A percentile compares a stretch with the other conserved stretches of the same genome.
These are phyloP conservation scores for Peronospora destructor DNA, from an alignment of 352 stramenopile species.

Conservation along the genomic window DNA sequence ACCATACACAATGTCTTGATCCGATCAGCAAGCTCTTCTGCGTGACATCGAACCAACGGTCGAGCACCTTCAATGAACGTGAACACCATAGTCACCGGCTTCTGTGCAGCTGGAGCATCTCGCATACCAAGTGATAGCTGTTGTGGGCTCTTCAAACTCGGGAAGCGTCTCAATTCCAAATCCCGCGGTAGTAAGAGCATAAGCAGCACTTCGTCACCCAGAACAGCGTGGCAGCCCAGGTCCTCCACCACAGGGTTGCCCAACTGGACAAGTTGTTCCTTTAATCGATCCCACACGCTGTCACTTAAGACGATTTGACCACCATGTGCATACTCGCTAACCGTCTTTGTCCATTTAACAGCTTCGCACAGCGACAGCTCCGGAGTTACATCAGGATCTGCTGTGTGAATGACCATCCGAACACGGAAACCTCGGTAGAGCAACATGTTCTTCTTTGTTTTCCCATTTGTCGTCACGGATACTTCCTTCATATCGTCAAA, in stretches of 20 bases:
- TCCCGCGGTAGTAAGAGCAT: slow-evolving; percentile 77
- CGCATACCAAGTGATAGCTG: slow-evolving; percentile 76
- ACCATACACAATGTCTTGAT: slow-evolving; percentile 82
- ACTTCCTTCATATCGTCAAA: slow-evolving; percentile 80
- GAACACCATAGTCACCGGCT: slow-evolving; percentile 84
- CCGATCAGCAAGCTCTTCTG: slow-evolving; percentile 73
- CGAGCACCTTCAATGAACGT: slow-evolving; percentile 85
- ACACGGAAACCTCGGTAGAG: slow-evolving; percentile 82
- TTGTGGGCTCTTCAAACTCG: slow-evolving; percentile 60
- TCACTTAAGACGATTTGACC: slow-evolving; percentile 82
- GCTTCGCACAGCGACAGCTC: slow-evolving; percentile 66
- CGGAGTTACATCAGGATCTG: slow-evolving; percentile 39
- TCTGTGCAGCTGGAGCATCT: slow-evolving; percentile 68
- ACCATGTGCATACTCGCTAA: slow-evolving; percentile 77
- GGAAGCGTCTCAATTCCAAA: slow-evolving; percentile 67
- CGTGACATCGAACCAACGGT: slow-evolving; percentile 72
- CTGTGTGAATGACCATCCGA: slow-evolving; percentile 81
- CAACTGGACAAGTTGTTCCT: slow-evolving; percentile 80
- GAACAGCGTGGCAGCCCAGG: slow-evolving; percentile 62
- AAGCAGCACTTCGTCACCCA: slow-evolving; percentile 67
- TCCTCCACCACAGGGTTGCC: slow-evolving; percentile 87
- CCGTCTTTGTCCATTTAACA: slow-evolving; percentile 80
- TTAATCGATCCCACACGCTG: slow-evolving; percentile 80
- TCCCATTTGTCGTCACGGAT: slow-evolving; percentile 42
- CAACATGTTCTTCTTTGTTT: slow-evolving; percentile 69